A percentile compares a stretch with the other conserved stretches of the same genome.
These are phyloP conservation scores for Immersiporthe knoxdaviesiana DNA, from an alignment of 2,329 filamentous ascomycete species.

Conservation along the genomic window DNA sequence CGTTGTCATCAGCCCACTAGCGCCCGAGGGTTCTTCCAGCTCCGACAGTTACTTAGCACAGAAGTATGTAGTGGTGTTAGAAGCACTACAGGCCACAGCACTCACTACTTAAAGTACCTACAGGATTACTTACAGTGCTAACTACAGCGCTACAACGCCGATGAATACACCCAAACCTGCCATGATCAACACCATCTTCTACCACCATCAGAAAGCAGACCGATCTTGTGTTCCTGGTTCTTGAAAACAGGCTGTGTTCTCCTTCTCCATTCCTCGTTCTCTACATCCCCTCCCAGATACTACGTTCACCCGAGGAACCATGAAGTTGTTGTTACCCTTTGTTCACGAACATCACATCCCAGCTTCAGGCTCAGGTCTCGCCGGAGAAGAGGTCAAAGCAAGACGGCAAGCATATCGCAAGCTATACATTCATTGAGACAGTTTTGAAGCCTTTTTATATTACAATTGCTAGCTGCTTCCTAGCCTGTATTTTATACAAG, in stretches of 20 bases:
- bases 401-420: too few relatives aligned
- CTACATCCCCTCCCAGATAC: not conserved
- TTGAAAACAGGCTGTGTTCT: too few relatives aligned
- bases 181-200: not conserved
- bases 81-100: too few relatives aligned
- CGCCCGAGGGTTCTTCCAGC: conserved; percentile 28
- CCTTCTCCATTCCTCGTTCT: not conserved
- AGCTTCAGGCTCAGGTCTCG: not conserved
- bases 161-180: too few relatives aligned
- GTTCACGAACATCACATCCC: not conserved
- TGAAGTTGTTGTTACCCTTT: not conserved
- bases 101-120: too few relatives aligned
- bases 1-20: conserved; percentile 1
- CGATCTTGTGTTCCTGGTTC: too few relatives aligned
- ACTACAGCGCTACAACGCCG: not conserved
- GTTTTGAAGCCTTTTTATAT: not conserved
- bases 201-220: not conserved
- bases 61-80: too few relatives aligned
- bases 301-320: not conserved
- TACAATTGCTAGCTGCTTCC: conserved; percentile 9
- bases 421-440: not conserved
- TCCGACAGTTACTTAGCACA: conserved; percentile 9
- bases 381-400: not conserved
- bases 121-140: too few relatives aligned
- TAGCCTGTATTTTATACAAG: conserved; percentile 4